Conservation (phyloP, 108 stramenopile species). For the Cyclotella cryptica region DNA sequence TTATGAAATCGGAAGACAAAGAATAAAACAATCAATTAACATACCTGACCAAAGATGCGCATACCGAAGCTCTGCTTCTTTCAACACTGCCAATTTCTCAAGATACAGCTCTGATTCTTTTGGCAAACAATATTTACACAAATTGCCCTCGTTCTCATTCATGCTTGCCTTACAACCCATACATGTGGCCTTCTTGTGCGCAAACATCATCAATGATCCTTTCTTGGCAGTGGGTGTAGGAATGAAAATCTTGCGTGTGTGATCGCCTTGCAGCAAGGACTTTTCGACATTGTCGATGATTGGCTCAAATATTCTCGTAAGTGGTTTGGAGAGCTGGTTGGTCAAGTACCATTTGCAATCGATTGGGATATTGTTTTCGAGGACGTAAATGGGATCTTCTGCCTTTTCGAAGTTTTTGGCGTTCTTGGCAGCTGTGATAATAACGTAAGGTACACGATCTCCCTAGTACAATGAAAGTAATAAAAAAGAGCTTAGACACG, state of each 20-base stretch:
- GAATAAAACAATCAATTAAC: neutral
- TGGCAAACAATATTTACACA: slow-evolving; percentile 92
- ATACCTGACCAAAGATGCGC: slow-evolving; percentile 85
- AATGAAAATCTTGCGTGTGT: slow-evolving; percentile 96
- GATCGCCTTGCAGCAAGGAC: slow-evolving; percentile 93
- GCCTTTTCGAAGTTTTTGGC: slow-evolving; percentile 95
- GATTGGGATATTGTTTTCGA: slow-evolving; percentile 97
- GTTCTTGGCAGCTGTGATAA: slow-evolving; percentile 95
- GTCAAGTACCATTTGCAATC: slow-evolving; percentile 97
- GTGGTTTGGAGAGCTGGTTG: slow-evolving; percentile 97
- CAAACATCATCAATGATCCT: slow-evolving; percentile 98
- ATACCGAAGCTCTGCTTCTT: slow-evolving; percentile 88
- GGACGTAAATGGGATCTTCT: slow-evolving; percentile 98
- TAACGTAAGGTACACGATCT: slow-evolving; percentile 99
- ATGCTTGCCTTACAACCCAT: slow-evolving; percentile 96
- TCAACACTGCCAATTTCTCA: slow-evolving; percentile 84
- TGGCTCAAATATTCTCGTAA: slow-evolving; percentile 98
- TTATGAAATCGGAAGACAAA: neutral
- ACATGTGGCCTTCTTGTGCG: slow-evolving; percentile 95
- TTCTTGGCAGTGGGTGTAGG: slow-evolving; percentile 94
- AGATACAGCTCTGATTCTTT: slow-evolving; percentile 93
- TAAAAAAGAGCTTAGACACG: neutral
- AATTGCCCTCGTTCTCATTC: slow-evolving; percentile 79
- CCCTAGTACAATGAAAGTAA: slow-evolving; percentile 47
- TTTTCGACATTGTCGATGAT: slow-evolving; percentile 95